Evolutionary conservation across 371 early-diverging fungal species (phyloP).

Genomic region (Conidiobolus incongruus): DNA sequence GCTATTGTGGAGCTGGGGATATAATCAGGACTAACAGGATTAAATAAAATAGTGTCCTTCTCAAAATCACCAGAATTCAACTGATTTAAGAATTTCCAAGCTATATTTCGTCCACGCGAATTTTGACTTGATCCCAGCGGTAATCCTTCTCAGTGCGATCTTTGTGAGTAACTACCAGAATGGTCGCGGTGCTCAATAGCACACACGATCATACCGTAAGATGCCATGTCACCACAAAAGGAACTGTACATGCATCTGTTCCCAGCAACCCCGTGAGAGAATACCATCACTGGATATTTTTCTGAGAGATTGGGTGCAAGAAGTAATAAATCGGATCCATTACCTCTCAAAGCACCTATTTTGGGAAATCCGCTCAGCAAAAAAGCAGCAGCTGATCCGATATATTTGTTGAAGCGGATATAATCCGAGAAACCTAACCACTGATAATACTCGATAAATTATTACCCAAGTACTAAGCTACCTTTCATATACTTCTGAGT

Average conservation of each 20-base stretch:
- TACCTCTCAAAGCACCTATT: no score
- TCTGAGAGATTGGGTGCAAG: not conserved
- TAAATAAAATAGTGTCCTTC: no score
- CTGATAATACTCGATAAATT: no score
- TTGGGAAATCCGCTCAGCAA: no score
- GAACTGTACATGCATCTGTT: conserved; percentile 17
- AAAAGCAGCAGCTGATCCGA: no score
- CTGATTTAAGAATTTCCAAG: not conserved
- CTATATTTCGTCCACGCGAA: conserved; percentile 16
- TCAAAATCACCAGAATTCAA: not conserved
- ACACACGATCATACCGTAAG: conserved; percentile 20
- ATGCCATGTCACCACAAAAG: conserved; percentile 21
- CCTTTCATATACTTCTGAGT: no score
- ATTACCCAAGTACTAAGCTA: no score
- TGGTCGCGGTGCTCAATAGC: conserved; percentile 29
- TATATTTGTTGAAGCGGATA: no score
- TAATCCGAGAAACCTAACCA: no score
- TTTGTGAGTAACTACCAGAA: conserved; percentile 12
- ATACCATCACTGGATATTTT: conserved; percentile 12
- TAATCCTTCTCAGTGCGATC: conserved; percentile 8
- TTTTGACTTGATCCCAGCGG: conserved; percentile 15
- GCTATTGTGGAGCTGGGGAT: no score
- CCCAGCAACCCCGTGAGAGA: conserved; percentile 20
- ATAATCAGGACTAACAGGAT: no score
- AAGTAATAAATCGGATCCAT: no score